Base-by-base conservation (phyloP, 139 green algal genomes). In the Yamagishiella unicocca region DNA sequence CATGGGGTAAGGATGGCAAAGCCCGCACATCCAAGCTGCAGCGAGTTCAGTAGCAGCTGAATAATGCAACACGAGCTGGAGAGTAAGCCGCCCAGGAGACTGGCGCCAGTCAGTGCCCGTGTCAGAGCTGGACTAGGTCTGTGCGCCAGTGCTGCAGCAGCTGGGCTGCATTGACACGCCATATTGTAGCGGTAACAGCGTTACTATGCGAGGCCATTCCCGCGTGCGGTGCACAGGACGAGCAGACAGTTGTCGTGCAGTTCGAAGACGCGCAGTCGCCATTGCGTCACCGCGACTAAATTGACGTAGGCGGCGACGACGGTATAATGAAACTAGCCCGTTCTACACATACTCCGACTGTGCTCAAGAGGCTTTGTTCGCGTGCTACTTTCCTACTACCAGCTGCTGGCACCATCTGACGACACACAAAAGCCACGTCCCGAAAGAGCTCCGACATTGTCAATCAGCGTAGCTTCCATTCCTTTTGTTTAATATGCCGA, bases 1-100 rank as follows among this genome's bases (percentile, higher is more conserved):
- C 72, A 80, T 43, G 83, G 83, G 29, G 84, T 89, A 10, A 89
- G 73, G 3, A 78, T 58, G 5, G 71, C 70, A n/a, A 88, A 91
- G n/a, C 87, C 87, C 24, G 73, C 67, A 42, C 88, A 91, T 19
- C 88, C 88, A 1, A 89, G 53, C 0, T 55, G 54, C 2, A 88
- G 42, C 10, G 64, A 50, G 54, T 89, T 89, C 2, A 89, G 33
- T 29, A 82, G 8, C 19, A 91, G 78, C 70, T 91, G 88, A 2
- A 91, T 38, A 0, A 91, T 7, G 33, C 88, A 91, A 68, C 88
- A 91, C 29, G 40, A 73, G 24, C 37, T 71, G 14, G 61, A 73
- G 3, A 80, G 46, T 27, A 87, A 33, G 6, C 82, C 82, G 21
- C 67, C 67, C 1, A 50, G 9, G 2, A 85, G 10, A 38, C 50